Percentiles rank a stretch among this genome's conserved stretches.
These are phyloP conservation scores for Psilocybe subaeruginosa DNA, from an alignment of 768 basidiomycete genomes.

Conservation along the genomic window DNA sequence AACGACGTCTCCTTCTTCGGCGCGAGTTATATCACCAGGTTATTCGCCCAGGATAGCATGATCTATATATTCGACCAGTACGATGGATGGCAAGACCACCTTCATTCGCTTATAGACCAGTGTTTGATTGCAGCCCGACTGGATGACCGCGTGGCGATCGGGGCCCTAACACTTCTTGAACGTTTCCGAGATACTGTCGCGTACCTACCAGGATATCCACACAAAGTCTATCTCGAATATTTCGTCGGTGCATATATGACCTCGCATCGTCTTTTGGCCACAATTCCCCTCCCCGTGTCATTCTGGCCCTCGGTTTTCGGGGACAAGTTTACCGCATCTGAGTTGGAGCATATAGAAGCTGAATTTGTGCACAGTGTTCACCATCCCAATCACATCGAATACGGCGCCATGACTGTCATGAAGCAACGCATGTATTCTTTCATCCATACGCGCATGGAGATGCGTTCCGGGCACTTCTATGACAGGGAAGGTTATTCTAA, in stretches of 20 bases:
- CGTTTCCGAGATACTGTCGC: not conserved
- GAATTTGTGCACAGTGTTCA: not conserved
- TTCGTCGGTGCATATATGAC: constrained; percentile 11
- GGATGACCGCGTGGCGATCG: constrained; percentile 2
- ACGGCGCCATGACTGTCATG: not conserved
- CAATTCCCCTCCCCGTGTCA: not conserved
- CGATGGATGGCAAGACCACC: constrained; percentile 5
- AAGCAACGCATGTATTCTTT: constrained; percentile 9
- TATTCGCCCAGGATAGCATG: constrained; percentile 1
- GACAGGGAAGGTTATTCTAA: not conserved
- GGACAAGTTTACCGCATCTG: not conserved
- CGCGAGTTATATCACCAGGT: constrained; percentile 9
- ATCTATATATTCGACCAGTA: constrained; percentile 9
- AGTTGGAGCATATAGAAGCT: not conserved
- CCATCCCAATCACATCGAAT: not conserved
- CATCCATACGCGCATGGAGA: constrained; percentile 3
- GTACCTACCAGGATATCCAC: constrained; percentile 1
- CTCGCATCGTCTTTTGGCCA: constrained; percentile 3
- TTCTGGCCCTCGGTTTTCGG: constrained; percentile 6
- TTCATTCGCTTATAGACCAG: constrained; percentile 2
- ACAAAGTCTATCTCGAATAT: constrained; percentile 8
- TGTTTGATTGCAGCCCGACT: not conserved
- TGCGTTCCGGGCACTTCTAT: constrained; percentile 6
- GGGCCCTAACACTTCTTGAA: constrained; percentile 8
- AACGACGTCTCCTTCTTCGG: constrained; percentile 9